Conservation (phyloP, 106 monocot genomes). For the Xerophyta viscosa region DNA sequence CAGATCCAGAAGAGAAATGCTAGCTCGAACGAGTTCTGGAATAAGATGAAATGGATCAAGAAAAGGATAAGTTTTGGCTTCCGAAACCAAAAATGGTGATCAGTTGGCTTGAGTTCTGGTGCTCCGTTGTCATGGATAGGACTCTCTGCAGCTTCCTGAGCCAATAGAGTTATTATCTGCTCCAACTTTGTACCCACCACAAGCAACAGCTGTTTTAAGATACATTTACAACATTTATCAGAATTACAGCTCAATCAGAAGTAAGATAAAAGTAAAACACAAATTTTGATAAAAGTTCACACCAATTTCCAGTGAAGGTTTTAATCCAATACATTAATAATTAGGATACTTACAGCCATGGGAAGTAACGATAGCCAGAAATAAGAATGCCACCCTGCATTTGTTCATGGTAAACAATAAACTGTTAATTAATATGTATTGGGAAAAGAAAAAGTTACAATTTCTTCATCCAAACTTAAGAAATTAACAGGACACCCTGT, state of each 20-base stretch:
- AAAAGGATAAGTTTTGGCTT: constrained; percentile 53
- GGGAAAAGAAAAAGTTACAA: too few relatives aligned
- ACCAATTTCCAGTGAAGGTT: too few relatives aligned
- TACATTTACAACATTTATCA: neutral
- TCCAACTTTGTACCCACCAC: constrained; percentile 83
- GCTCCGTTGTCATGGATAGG: neutral
- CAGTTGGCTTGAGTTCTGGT: constrained; percentile 47
- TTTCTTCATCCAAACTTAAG: too few relatives aligned
- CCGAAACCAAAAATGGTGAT: constrained; percentile 72
- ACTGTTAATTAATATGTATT: too few relatives aligned
- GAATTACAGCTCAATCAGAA: neutral
- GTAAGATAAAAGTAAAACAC: too few relatives aligned
- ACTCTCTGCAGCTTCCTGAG: constrained; percentile 32
- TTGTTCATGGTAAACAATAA: too few relatives aligned
- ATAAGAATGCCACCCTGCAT: constrained; percentile 94
- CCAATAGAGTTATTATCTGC: constrained; percentile 69
- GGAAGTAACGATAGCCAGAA: constrained; percentile 88
- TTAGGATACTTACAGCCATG: constrained; percentile 67
- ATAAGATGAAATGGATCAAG: constrained; percentile 80
- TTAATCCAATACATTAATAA: too few relatives aligned
- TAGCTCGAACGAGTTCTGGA: constrained; percentile 90
- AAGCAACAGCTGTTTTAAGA: constrained; percentile 53
- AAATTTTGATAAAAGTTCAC: too few relatives aligned
- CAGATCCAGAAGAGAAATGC: constrained; percentile 88
- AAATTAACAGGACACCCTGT: too few relatives aligned